Conservation (phyloP, 2,329 filamentous ascomycete species). For the Penicillium sp. region DNA sequence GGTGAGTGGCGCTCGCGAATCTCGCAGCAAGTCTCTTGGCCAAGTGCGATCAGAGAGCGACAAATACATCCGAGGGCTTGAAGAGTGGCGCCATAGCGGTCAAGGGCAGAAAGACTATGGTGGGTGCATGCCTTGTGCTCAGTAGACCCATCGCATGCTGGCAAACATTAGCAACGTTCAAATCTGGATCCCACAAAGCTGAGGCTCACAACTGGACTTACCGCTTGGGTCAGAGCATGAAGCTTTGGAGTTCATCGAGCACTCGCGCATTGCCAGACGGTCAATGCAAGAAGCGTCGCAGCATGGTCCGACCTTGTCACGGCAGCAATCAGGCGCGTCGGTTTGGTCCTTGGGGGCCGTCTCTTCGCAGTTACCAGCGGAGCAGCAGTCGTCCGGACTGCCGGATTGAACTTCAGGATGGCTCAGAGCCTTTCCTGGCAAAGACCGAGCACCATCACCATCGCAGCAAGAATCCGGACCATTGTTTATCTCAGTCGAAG, state of each 20-base stretch:
- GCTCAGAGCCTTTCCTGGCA: background rate
- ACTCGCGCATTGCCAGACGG: constrained; percentile 49
- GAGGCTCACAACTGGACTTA: background rate
- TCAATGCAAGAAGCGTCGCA: constrained; percentile 49
- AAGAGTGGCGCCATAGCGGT: constrained; percentile 48
- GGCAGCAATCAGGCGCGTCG: constrained; percentile 4
- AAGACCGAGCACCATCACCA: background rate
- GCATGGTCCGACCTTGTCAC: constrained; percentile 44
- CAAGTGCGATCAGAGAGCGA: constrained; percentile 54
- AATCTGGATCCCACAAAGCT: background rate
- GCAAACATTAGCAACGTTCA: background rate
- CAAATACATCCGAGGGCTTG: constrained; percentile 58
- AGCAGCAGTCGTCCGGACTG: background rate
- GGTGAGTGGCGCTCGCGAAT: constrained; percentile 15
- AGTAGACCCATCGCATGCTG: background rate
- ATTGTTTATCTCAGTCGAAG: constrained; percentile 5
- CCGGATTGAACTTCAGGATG: background rate
- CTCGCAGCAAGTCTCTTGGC: constrained; percentile 55
- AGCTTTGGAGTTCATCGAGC: constrained; percentile 9
- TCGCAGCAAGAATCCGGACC: background rate
- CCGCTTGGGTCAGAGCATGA: background rate
- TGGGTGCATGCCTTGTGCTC: constrained; percentile 36
- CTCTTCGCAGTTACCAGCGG: background rate
- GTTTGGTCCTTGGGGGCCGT: background rate
- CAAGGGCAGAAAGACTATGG: constrained; percentile 39